Evolutionary conservation across 164 flowering plant species (phyloP), one percentile per base, ranked within the genome.

Genomic region (Magnolia sinica): DNA sequence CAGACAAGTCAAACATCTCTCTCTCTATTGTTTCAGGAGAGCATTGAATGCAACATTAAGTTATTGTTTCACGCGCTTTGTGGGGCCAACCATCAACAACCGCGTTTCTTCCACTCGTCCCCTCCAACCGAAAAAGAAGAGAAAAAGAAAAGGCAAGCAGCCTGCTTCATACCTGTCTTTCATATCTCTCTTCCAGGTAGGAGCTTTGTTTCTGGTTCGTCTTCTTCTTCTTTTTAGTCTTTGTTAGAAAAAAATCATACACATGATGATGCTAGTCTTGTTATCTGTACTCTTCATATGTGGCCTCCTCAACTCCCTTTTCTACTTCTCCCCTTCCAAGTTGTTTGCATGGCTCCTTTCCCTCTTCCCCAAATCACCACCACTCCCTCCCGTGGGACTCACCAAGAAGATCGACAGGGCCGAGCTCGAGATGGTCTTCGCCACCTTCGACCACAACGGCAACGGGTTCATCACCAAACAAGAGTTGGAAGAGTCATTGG

Each of bases 401-500:
- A 52, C 50, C 37, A 69, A 29, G 50, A 6, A 59, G 10, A 29
- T 55, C 31, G 76, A 71, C 31, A 71, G 73, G 77, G 82, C 49
- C 1, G 89, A 89, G 78, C 83, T 92, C 9, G 79, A 79, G 73
- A 82, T 79, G 76, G 88, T 91, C 0, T 94, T 94, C 63, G 81
- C 90, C 10, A 88, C 91, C 3, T 94, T 94, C 78, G 98, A 92
- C 81, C 91, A 86, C 84, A 87, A 94, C 77, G 87, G 90, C 0
- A 96, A 94, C 70, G 96, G 96, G 4, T 88, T 79, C 76, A 88
- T 94, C 78, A 90, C 94, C 9, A 87, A 81, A 85, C 78, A 87
- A 70, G 97, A 94, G 86, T 81, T 94, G 65, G 79, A 74, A 29
- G 92, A 88, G 37, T 89, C 91, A 0, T 71, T 94, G 50, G 83